phyloP scores from a whole-genome alignment of 129 eudicot genomes.

The Flaveria bidentis region DNA sequence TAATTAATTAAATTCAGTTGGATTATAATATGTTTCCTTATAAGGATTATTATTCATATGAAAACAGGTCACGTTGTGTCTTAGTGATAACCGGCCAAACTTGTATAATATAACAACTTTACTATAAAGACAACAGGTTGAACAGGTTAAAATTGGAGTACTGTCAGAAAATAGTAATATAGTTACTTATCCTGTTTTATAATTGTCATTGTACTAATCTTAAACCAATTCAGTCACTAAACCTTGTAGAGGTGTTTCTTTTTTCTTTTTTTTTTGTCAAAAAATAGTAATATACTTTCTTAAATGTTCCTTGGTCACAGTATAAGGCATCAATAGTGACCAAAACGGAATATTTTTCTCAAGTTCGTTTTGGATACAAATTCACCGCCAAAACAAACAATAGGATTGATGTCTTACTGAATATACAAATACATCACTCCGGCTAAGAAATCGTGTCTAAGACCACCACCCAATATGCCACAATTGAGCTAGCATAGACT shows the following conservation, averaged over 20 bases:
- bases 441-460: too few species aligned
- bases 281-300: not conserved
- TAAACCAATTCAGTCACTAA: not conserved
- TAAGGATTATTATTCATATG: not conserved
- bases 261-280: not conserved
- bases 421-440: too few species aligned
- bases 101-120: not conserved
- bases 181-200: not conserved
- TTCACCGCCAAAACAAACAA: too few species aligned
- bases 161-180: not conserved
- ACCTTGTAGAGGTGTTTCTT: not conserved
- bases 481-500: too few species aligned
- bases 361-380: too few species aligned
- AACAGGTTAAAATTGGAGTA: not conserved
- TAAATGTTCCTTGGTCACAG: not conserved
- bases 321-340: not conserved
- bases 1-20: conserved; percentile 25
- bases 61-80: not conserved
- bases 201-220: not conserved
- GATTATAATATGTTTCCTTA: not conserved
- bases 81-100: not conserved
- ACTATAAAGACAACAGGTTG: not conserved
- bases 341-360: not conserved
- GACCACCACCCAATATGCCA: too few species aligned
- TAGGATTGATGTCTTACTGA: too few species aligned